phyloP scores from a whole-genome alignment of 2,329 filamentous ascomycete species.

The Epicoccum sorghinum region DNA sequence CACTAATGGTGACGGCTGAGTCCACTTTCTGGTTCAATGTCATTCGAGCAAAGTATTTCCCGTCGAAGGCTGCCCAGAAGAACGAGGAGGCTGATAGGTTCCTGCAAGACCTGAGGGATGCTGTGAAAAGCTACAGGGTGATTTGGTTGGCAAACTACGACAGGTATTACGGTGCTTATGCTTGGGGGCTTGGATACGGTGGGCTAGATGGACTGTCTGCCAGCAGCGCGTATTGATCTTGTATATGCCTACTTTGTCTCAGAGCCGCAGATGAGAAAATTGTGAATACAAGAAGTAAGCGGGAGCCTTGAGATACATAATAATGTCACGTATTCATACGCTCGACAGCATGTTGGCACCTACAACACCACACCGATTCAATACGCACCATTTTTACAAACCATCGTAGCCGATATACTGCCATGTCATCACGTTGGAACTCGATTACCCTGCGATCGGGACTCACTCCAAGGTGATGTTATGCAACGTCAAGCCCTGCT shows the following conservation, averaged over 20 bases:
- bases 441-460: no score
- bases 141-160: slow-evolving; percentile 30
- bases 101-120: slow-evolving; percentile 8
- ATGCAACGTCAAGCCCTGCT: slow-evolving; percentile 14
- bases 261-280: no score
- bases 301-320: background rate
- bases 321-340: no score
- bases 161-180: slow-evolving; percentile 22
- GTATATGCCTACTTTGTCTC: background rate
- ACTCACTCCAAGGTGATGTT: slow-evolving; percentile 21
- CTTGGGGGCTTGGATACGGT: slow-evolving; percentile 31
- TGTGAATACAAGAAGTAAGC: no score
- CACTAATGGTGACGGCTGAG: slow-evolving; percentile 30
- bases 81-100: slow-evolving; percentile 25
- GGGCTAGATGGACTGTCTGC: slow-evolving; percentile 13
- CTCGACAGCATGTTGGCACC: no score
- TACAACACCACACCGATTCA: no score
- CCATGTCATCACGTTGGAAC: no score
- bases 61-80: slow-evolving; percentile 21
- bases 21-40: slow-evolving; percentile 38
- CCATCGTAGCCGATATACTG: no score
- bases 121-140: slow-evolving; percentile 18
- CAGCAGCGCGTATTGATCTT: no score
- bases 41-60: slow-evolving; percentile 36
- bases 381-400: no score